Conservation (phyloP, 1,284 basidiomycete species). For the Pascua sp. region DNA sequence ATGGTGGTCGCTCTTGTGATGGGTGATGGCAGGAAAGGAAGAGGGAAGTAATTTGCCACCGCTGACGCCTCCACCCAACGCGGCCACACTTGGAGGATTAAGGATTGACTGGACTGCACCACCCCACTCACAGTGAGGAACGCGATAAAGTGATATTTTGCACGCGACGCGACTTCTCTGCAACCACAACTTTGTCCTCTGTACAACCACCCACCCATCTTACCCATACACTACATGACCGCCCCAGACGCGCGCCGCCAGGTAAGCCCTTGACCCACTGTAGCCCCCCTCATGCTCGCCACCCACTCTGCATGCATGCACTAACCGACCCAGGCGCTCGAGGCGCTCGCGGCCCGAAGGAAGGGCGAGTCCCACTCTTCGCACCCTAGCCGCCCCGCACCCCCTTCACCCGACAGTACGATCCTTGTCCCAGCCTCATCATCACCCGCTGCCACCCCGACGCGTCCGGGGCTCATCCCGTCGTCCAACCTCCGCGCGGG, state of each 20-base stretch:
- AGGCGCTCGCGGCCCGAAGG: not conserved
- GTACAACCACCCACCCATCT: too few relatives aligned
- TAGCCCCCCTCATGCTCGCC: not conserved
- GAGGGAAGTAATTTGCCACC: too few relatives aligned
- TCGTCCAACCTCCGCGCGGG: slow-evolving; percentile 9
- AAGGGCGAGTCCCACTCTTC: too few relatives aligned
- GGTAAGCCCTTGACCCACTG: not conserved
- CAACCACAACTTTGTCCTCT: too few relatives aligned
- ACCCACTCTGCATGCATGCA: not conserved
- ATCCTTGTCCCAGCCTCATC: slow-evolving; percentile 13
- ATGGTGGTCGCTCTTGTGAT: too few relatives aligned
- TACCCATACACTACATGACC: not conserved
- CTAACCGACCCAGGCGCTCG: not conserved
- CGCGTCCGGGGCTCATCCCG: slow-evolving; percentile 3
- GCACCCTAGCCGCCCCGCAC: not conserved
- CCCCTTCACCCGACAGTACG: not conserved
- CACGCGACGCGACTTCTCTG: too few relatives aligned
- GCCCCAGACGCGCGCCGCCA: not conserved
- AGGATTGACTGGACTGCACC: too few relatives aligned
- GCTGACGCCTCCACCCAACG: too few relatives aligned
- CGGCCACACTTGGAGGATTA: too few relatives aligned
- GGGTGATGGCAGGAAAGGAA: too few relatives aligned
- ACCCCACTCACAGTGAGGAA: too few relatives aligned
- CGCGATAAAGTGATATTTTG: too few relatives aligned
- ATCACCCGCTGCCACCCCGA: not conserved